phyloP scores from a whole-genome alignment of 352 stramenopile species.

The Globisporangium canariense region DNA sequence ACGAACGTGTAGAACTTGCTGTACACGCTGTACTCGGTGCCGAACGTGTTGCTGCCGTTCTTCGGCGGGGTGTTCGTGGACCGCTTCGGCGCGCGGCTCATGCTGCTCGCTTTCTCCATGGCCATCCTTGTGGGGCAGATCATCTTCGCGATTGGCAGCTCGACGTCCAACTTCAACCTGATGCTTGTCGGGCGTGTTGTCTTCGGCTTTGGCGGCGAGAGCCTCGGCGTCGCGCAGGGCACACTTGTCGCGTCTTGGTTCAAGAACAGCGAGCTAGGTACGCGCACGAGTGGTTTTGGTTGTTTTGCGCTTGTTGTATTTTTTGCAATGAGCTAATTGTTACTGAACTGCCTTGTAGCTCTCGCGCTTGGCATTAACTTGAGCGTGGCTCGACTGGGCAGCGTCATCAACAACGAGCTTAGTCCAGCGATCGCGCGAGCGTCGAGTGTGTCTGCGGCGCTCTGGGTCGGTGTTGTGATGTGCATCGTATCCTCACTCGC shows the following conservation, averaged over 20 bases:
- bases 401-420: slow-evolving; percentile 91
- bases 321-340: not conserved
- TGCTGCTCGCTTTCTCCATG: slow-evolving; percentile 83
- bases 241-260: slow-evolving; percentile 93
- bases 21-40: slow-evolving; percentile 92
- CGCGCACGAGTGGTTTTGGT: not conserved
- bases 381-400: slow-evolving; percentile 87
- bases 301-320: not conserved
- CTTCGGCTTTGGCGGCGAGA: slow-evolving; percentile 92
- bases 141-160: slow-evolving; percentile 86
- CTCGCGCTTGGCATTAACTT: slow-evolving; percentile 91
- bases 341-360: slow-evolving; percentile 27
- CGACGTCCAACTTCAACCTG: slow-evolving; percentile 68
- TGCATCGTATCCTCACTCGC: slow-evolving; percentile 65
- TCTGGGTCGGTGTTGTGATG: slow-evolving; percentile 88
- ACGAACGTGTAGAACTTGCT: slow-evolving; percentile 75
- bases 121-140: slow-evolving; percentile 83
- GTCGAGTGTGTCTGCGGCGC: slow-evolving; percentile 59
- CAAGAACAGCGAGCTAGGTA: slow-evolving; percentile 86
- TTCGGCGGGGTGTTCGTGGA: slow-evolving; percentile 92
- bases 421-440: slow-evolving; percentile 75
- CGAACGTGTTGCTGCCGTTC: slow-evolving; percentile 92
- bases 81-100: slow-evolving; percentile 79
- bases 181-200: slow-evolving; percentile 87
- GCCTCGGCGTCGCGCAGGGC: slow-evolving; percentile 85